Evolutionary conservation across 371 early-diverging fungal genomes (phyloP).

Genomic region (Zychaea mexicana): DNA sequence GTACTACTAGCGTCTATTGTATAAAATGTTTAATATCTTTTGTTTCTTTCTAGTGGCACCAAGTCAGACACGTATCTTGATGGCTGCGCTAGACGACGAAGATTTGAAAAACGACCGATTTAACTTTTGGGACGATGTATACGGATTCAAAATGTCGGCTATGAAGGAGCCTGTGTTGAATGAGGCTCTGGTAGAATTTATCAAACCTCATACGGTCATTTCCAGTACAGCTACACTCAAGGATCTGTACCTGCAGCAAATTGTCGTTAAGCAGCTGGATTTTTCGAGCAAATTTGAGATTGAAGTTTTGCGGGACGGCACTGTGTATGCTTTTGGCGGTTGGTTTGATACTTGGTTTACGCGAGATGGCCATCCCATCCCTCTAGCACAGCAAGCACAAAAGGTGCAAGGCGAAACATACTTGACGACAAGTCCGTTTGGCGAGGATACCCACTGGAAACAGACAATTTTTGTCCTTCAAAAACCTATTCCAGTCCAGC

Average conservation of each 20-base stretch:
- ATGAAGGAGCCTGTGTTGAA: conserved; percentile 70
- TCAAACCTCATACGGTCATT: conserved; percentile 68
- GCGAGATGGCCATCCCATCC: conserved; percentile 60
- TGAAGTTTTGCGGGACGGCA: conserved; percentile 57
- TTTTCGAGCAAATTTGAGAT: conserved; percentile 65
- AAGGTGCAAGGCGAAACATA: conserved; percentile 34
- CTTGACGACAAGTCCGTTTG: conserved; percentile 77
- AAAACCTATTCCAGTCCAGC: conserved; percentile 42
- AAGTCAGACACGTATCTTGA: conserved; percentile 77
- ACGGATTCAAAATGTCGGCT: conserved; percentile 85
- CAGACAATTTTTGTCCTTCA: conserved; percentile 65
- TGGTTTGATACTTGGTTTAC: conserved; percentile 90
- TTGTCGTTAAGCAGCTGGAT: conserved; percentile 52
- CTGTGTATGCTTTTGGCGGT: conserved; percentile 74
- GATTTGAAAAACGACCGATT: conserved; percentile 76
- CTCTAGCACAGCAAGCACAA: conserved; percentile 37
- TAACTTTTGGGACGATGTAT: conserved; percentile 88
- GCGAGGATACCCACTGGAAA: conserved; percentile 74
- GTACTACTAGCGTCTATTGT: no score
- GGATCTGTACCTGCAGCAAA: conserved; percentile 69
- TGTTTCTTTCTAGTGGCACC: conserved; percentile 59
- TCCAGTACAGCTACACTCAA: conserved; percentile 68
- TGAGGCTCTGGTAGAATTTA: conserved; percentile 66
- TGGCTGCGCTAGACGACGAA: conserved; percentile 79
- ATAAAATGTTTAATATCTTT: background rate